Conservation (phyloP, 2,329 filamentous ascomycete genomes). For the Hymenoscyphus scutula region DNA sequence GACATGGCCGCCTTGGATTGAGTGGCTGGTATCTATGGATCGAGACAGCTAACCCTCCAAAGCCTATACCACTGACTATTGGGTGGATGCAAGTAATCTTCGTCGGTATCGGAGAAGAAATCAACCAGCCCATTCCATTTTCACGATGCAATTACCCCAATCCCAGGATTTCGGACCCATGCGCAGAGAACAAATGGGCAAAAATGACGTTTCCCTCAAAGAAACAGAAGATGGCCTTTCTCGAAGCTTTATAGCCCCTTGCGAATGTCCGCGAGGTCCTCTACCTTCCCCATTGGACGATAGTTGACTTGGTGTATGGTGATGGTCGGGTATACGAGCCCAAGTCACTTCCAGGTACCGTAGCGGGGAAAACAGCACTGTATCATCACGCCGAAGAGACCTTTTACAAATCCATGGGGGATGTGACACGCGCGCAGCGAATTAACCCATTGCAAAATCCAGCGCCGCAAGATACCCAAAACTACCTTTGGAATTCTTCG, state of each 20-base stretch:
- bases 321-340: slow-evolving; percentile 22
- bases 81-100: slow-evolving; percentile 23
- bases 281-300: slow-evolving; percentile 23
- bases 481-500: slow-evolving; percentile 19
- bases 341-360: slow-evolving; percentile 22
- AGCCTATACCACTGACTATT: slow-evolving; percentile 22
- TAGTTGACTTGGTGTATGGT: slow-evolving; percentile 20
- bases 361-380: slow-evolving; percentile 20
- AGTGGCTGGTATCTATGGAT: slow-evolving; percentile 22
- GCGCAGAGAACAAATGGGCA: slow-evolving; percentile 19
- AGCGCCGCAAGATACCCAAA: slow-evolving; percentile 21
- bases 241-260: slow-evolving; percentile 20
- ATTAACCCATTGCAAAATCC: slow-evolving; percentile 17
- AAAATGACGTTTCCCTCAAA: slow-evolving; percentile 18
- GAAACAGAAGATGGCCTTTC: slow-evolving; percentile 18
- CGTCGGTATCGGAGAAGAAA: slow-evolving; percentile 18
- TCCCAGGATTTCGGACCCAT: slow-evolving; percentile 20
- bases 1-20: slow-evolving; percentile 36
- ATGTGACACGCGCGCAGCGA: slow-evolving; percentile 19
- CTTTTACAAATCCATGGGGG: slow-evolving; percentile 20
- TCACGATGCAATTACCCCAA: slow-evolving; percentile 16
- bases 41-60: slow-evolving; percentile 21
- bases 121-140: slow-evolving; percentile 16
- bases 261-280: slow-evolving; percentile 20
- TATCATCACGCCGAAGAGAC: slow-evolving; percentile 20